Base-by-base conservation (phyloP, 176 grass and related monocot genomes). In the Pontederia crassipes region DNA sequence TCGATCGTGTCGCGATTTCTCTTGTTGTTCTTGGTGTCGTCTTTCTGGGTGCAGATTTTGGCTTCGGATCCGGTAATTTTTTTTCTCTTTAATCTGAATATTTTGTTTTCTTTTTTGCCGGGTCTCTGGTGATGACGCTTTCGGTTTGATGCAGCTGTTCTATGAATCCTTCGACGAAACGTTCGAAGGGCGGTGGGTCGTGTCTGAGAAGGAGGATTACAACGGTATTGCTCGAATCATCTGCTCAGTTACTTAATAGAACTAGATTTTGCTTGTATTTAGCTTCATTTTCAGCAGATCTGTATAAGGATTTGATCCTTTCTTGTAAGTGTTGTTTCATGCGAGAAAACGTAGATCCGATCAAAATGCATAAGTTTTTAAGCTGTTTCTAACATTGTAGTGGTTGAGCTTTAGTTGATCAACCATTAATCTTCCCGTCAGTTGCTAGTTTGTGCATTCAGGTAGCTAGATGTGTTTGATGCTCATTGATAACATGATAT, bases 131-230 rank as follows among this genome's bases (percentile, higher is more conserved):
- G 3, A 2, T 16, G 13, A 45, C 28, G 40, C 2, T 59, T 7
- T 40, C 4, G 32, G 32, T 40, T 61, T 59, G 26, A 14, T 61
- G 11, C 57, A 72, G 69, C n/a, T 72, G 24, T 61, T 72, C 57
- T 72, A 72, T 15, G 69, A 72, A 27, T 72, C 69, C 11, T 72
- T 72, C 17, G 69, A 61, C 17, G 69, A 72, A 10, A 7, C 46
- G 8, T 72, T 72, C 27, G 69, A 72, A 12, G 54, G 69, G 57
- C 54, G 54, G 12, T 72, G 69, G 57, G 48, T 61, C 26, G 69
- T 45, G 45, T 61, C 69, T 9, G 57, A 72, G 17, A 72, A 72
- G 69, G 54, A 49, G 12, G 69, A 72, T 10, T 72, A 61, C 46
- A 59, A 17, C n/a, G 54, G 69, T 72, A 72, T 59, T 11, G 20